phyloP scores from a whole-genome alignment of 495 filamentous ascomycete genomes.

The Penicillium flavigenum region DNA sequence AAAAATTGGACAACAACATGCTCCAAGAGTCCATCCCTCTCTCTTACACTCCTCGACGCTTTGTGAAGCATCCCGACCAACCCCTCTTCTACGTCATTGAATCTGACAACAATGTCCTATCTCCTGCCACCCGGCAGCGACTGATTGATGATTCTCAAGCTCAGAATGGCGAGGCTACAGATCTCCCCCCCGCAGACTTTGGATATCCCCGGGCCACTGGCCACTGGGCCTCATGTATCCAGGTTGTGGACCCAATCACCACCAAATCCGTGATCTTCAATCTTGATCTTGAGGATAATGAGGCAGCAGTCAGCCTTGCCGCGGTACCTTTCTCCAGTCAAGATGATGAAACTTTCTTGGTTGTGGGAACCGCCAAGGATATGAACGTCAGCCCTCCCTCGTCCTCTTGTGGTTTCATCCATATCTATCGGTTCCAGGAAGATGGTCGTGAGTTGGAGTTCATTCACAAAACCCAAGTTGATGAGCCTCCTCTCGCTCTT shows the following conservation, averaged over 20 bases:
- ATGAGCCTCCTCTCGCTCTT: slow-evolving; percentile 84
- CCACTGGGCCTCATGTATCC: slow-evolving; percentile 94
- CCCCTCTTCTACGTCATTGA: slow-evolving; percentile 92
- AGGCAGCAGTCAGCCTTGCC: slow-evolving; percentile 84
- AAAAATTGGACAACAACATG: slow-evolving; percentile 81
- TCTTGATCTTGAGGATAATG: slow-evolving; percentile 83
- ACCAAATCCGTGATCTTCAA: slow-evolving; percentile 70
- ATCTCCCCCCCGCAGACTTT: slow-evolving; percentile 79
- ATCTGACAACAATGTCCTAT: slow-evolving; percentile 84
- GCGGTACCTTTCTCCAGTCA: slow-evolving; percentile 82
- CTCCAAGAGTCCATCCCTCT: slow-evolving; percentile 85
- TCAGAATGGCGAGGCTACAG: slow-evolving; percentile 66
- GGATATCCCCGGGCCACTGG: slow-evolving; percentile 80
- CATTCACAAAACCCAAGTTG: slow-evolving; percentile 91
- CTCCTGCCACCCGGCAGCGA: slow-evolving; percentile 65
- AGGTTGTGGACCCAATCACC: slow-evolving; percentile 77
- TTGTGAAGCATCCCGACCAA: slow-evolving; percentile 83
- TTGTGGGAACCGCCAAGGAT: slow-evolving; percentile 92
- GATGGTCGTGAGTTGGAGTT: slow-evolving; percentile 86
- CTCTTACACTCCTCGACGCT: slow-evolving; percentile 84
- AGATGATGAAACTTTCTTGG: slow-evolving; percentile 83
- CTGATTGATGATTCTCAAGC: slow-evolving; percentile 64
- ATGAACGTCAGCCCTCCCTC: slow-evolving; percentile 74
- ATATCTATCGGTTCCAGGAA: slow-evolving; percentile 88
- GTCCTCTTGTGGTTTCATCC: slow-evolving; percentile 77